A percentile compares a stretch with the other conserved stretches of the same genome.
Evolutionary conservation across 768 basidiomycete genomes (phyloP).

Genomic region (Cyclocybe cylindracea): DNA sequence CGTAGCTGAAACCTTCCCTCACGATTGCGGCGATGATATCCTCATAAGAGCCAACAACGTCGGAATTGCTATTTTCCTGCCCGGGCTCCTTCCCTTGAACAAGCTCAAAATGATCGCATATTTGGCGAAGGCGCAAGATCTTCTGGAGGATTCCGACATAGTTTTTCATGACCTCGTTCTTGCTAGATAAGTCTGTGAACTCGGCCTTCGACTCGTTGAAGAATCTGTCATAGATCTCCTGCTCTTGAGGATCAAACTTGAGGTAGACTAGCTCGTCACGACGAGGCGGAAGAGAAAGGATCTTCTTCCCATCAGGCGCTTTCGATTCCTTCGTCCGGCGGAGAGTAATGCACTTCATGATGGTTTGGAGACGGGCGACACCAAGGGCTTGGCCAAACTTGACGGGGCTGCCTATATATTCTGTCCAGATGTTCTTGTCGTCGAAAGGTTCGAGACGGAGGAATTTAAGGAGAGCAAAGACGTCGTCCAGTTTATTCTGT

Average conservation of each 20-base stretch:
- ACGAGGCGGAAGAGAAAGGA: conserved; percentile 89
- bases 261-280: conserved; percentile 85
- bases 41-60: conserved; percentile 66
- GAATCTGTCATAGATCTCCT: conserved; percentile 84
- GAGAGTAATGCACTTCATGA: conserved; percentile 96
- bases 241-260: conserved; percentile 81
- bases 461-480: conserved; percentile 97
- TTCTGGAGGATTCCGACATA: conserved; percentile 97
- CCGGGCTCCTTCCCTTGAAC: conserved; percentile 67
- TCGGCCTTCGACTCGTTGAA: conserved; percentile 90
- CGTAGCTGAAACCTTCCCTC: conserved; percentile 73
- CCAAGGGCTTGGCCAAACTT: conserved; percentile 91
- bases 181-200: conserved; percentile 82
- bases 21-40: conserved; percentile 76
- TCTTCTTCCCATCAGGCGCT: conserved; percentile 75
- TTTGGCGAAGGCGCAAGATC: conserved; percentile 93
- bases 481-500: conserved; percentile 98
- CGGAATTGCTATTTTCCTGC: conserved; percentile 41
- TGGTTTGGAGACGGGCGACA: conserved; percentile 89
- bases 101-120: conserved; percentile 94
- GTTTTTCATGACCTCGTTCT: conserved; percentile 96
- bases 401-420: conserved; percentile 89
- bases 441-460: conserved; percentile 89
- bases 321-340: conserved; percentile 94
- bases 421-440: conserved; percentile 91